phyloP scores from a whole-genome alignment of 2,329 filamentous ascomycete species.

The Calonectria pseudoreteaudii region DNA sequence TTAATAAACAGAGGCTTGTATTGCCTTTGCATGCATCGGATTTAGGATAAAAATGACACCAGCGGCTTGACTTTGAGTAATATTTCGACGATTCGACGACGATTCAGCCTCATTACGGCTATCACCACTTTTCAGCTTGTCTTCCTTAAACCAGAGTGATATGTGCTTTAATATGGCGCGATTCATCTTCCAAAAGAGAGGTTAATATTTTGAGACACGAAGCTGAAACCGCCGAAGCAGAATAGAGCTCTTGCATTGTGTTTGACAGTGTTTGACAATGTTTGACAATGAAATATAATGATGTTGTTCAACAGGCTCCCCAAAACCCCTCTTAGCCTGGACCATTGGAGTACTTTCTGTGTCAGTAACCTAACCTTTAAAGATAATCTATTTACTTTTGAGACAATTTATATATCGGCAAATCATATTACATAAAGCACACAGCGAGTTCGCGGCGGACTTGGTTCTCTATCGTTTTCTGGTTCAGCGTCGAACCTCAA shows the following conservation, averaged over 20 bases:
- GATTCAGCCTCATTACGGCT: background rate
- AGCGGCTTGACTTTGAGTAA: background rate
- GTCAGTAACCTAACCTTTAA: background rate
- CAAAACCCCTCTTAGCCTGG: background rate
- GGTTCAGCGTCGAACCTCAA: conserved; percentile 64
- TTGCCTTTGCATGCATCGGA: conserved; percentile 4
- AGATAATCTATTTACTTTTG: background rate
- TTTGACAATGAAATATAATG: too few species aligned
- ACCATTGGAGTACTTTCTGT: background rate
- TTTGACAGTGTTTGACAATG: background rate
- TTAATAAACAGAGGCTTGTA: conserved; percentile 43
- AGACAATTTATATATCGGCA: background rate
- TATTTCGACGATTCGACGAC: background rate
- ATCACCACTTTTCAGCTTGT: background rate
- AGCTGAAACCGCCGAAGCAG: background rate
- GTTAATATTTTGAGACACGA: background rate
- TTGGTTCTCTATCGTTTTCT: conserved; percentile 15
- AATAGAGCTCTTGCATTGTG: too few species aligned
- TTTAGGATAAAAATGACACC: conserved; percentile 14
- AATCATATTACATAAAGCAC: background rate
- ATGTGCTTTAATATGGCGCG: background rate
- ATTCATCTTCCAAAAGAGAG: background rate
- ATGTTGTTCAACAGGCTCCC: background rate
- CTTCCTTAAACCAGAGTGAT: background rate
- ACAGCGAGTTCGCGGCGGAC: background rate